Evolutionary conservation across 1,284 basidiomycete species (phyloP), one percentile per base, ranked within the genome.

Genomic region (Neolentinus lepideus): DNA sequence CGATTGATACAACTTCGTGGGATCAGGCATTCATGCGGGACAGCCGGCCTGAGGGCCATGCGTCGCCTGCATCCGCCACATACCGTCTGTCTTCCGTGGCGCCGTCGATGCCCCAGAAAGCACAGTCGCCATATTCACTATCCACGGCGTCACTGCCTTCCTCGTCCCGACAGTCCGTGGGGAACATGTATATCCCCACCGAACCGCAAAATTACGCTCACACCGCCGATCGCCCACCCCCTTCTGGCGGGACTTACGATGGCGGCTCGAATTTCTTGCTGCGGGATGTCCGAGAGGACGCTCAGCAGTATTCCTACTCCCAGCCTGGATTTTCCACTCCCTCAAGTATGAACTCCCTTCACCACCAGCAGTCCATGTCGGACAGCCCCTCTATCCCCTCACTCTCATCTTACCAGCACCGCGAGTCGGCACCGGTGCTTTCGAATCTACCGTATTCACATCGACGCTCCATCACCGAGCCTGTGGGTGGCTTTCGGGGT

Each of bases 401-500:
- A 54, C 59, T 63, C 47, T 52, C 63, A 36, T 58, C 64, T 56
- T 64, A 67, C 27, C 64, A 64, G 52, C 64, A 60, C 51, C 63
- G 64, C 56, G 63, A 64, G 26, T 48, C 52, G 61, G 61, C 54
- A 21, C 56, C 52, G 63, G 31, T 62, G 65, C 21, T 29, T 48
- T 58, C 66, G 16, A 60, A 65, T 51, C 55, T 70, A 50, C 63
- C 65, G 35, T 70, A 68, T 58, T 61, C 66, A 22, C 67, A 76
- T 60, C 71, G 80, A 59, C 75, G 79, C 50, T 72, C 78, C 22
- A 63, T 77, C 51, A 78, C 78, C 16, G 80, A 81, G 58, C 74
- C 76, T 38, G 79, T 80, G 59, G 47, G 47, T 26, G 68, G 69
- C 47, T 76, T 73, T 62, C 68, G 70, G 33, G 66, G 74, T n/a